phyloP scores from a whole-genome alignment of 1,284 basidiomycete genomes.

The Rhodotorula sp. region DNA sequence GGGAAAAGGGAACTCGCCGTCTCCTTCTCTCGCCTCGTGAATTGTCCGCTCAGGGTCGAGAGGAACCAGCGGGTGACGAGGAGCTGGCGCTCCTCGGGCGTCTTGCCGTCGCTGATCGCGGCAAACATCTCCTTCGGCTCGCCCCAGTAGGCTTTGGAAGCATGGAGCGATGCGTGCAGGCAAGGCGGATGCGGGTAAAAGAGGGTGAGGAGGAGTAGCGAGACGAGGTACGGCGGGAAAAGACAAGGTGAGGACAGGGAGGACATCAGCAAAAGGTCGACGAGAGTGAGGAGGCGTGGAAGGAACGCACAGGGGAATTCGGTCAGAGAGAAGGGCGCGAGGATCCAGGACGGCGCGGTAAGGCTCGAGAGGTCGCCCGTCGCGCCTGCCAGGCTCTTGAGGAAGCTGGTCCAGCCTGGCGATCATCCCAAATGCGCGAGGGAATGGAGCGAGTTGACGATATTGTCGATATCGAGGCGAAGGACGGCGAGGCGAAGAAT shows the following conservation, averaged over 20 bases:
- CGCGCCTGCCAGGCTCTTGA: constrained; percentile 66
- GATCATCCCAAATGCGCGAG: too few relatives aligned
- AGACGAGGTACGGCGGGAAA: constrained; percentile 54
- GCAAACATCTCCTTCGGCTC: constrained; percentile 51
- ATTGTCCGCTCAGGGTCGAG: constrained; percentile 53
- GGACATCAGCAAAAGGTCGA: too few relatives aligned
- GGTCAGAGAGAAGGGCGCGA: constrained; percentile 54
- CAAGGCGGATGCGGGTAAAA: not conserved
- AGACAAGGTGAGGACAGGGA: too few relatives aligned
- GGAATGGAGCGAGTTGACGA: too few relatives aligned
- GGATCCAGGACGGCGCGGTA: constrained; percentile 75
- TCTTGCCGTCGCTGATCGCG: constrained; percentile 72
- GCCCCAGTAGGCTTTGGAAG: constrained; percentile 26
- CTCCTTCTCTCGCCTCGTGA: constrained; percentile 46
- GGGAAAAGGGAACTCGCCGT: constrained; percentile 27
- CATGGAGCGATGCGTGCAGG: too few relatives aligned
- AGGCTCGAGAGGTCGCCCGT: constrained; percentile 84
- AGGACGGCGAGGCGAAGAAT: not conserved
- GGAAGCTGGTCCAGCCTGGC: constrained; percentile 68
- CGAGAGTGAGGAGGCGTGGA: not conserved
- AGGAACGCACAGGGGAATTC: constrained; percentile 66
- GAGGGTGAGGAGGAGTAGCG: not conserved
- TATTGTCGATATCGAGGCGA: too few relatives aligned
- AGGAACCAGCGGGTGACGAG: constrained; percentile 89
- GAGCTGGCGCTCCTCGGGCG: constrained; percentile 69